phyloP scores from a whole-genome alignment of 2,329 filamentous ascomycete species.

The Elsinoe fawcettii region DNA sequence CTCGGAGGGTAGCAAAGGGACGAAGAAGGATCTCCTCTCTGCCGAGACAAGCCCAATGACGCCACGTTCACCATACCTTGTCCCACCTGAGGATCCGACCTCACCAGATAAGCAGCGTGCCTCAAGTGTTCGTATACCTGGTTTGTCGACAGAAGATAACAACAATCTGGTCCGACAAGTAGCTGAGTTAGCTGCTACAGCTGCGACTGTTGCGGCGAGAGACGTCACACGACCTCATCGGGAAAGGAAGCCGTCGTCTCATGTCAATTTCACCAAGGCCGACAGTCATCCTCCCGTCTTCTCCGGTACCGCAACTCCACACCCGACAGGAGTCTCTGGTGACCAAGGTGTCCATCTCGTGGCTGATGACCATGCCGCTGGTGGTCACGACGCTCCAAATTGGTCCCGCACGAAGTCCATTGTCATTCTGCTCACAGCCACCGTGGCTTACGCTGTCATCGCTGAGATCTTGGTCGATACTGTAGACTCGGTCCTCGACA shows the following conservation, averaged over 20 bases:
- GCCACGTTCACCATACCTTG: conserved; percentile 57
- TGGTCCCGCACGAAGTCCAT: conserved; percentile 91
- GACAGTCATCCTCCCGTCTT: conserved; percentile 5
- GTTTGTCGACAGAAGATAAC: conserved; percentile 76
- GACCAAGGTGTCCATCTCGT: conserved; percentile 23
- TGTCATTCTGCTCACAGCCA: conserved; percentile 80
- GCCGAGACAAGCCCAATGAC: conserved; percentile 22
- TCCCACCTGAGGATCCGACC: conserved; percentile 54
- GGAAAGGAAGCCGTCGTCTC: conserved; percentile 35
- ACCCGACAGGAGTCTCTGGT: conserved; percentile 22
- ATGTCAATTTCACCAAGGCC: conserved; percentile 32
- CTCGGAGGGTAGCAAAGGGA: conserved; percentile 43
- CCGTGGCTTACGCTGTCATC: conserved; percentile 88
- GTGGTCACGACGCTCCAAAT: conserved; percentile 95
- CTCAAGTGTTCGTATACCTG: conserved; percentile 43
- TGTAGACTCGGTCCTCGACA: conserved; percentile 89
- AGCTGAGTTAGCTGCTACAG: conserved; percentile 87
- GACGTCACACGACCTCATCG: conserved; percentile 56
- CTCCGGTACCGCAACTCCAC: not conserved
- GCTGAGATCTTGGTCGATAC: conserved; percentile 96
- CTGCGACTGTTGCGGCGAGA: conserved; percentile 75
- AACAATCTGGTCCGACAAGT: conserved; percentile 75
- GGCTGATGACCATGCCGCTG: conserved; percentile 46
- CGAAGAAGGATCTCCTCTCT: conserved; percentile 24
- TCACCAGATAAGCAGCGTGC: conserved; percentile 36